Base-by-base conservation (phyloP, 768 basidiomycete genomes). In the Vararia minispora region DNA sequence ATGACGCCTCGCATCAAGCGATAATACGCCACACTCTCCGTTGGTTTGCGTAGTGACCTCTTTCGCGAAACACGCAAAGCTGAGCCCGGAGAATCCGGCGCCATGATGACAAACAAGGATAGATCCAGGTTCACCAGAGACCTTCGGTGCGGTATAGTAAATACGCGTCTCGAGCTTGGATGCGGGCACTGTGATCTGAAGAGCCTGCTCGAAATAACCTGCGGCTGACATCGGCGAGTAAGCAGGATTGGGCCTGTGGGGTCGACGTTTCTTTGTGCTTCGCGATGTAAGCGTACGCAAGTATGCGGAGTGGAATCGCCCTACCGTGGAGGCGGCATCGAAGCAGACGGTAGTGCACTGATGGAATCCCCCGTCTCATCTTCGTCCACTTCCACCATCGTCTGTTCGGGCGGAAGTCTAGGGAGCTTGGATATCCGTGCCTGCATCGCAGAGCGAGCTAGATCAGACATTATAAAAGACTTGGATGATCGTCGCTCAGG, bases 71-170 rank as follows among this genome's bases (percentile, higher is more conserved):
- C 77, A 80, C 2, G 95, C 91, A 56, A 94, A 99, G 46, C 76
- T 86, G 44, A 97, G 64, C 0, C 77, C 95, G 0, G 82, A 80
- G 54, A 89, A 89, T 11, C 95, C 95, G 0, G 89, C 94, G 1
- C 95, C 95, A 49, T 99, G 94, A 51, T 95, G 91, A 60, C 87
- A 92, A 5, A 97, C 70, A 55, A 98, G 72, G 3, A 94, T 75
- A 0, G 82, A 79, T 13, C 66, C 68, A 0, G 47, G 22, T n/a
- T 41, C 39, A 25, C 66, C 70, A 36, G 66, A 62, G 22, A 60
- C 57, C 33, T 66, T 66, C 2, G 90, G 76, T 1, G 82, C 72
- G 0, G 87, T 83, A 55, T 92, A 85, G 59, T 97, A 95, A 8
- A 77, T 80, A 22, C 92, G 69, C 48, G 77, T 73, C 33, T 82